A percentile compares a stretch with the other conserved stretches of the same genome.
These are phyloP conservation scores for Cyclotella cryptica DNA, from an alignment of 108 stramenopile genomes.

Conservation along the genomic window DNA sequence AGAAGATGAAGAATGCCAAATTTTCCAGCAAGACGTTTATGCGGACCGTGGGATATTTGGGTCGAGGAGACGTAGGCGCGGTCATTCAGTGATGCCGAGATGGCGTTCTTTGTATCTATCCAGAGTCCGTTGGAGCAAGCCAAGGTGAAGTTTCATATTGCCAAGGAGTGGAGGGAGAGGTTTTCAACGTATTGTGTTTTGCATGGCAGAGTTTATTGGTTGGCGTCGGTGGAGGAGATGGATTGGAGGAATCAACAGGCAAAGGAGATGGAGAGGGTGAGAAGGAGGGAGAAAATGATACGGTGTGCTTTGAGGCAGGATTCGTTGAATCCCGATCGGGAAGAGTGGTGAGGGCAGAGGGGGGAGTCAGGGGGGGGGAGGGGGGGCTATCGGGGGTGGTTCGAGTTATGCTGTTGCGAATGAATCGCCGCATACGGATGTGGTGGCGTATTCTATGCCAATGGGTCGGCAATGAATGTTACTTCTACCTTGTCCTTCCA, in stretches of 20 bases:
- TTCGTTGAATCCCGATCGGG: constrained; percentile 66
- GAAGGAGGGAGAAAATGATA: constrained; percentile 84
- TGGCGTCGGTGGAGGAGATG: constrained; percentile 85
- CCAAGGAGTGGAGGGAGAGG: constrained; percentile 83
- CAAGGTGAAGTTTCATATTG: constrained; percentile 86
- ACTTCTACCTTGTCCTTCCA: not conserved
- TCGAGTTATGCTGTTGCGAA: not conserved
- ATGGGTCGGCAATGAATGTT: not conserved
- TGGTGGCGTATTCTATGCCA: not conserved
- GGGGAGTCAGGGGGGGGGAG: too few species aligned
- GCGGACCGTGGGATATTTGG: constrained; percentile 48
- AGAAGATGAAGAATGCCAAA: constrained; percentile 93
- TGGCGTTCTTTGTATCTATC: constrained; percentile 72
- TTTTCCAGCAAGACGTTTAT: constrained; percentile 72
- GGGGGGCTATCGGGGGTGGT: too few species aligned
- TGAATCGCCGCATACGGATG: not conserved
- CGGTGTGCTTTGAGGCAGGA: constrained; percentile 75
- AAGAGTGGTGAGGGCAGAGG: not conserved
- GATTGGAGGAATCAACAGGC: constrained; percentile 73
- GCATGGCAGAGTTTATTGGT: constrained; percentile 71
- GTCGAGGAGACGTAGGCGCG: constrained; percentile 57
- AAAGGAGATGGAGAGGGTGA: constrained; percentile 80
- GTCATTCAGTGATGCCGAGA: constrained; percentile 74
- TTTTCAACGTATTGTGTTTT: constrained; percentile 73
- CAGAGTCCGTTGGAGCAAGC: constrained; percentile 66